Base-by-base conservation (phyloP, 106 monocot genomes). In the Dactylorhiza incarnata region DNA sequence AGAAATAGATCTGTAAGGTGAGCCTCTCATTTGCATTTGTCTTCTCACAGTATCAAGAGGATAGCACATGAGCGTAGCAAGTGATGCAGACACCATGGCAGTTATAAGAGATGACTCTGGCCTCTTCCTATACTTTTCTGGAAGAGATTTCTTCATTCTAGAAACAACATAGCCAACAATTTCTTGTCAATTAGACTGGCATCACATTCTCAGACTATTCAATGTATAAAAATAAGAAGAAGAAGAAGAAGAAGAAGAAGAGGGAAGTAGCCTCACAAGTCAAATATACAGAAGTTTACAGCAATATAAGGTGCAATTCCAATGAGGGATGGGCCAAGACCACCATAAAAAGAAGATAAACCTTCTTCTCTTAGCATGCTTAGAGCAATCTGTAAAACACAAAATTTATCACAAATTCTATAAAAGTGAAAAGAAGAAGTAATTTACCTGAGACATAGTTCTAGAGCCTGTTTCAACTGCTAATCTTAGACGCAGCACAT, bases 271-370 rank as follows among this genome's bases (percentile, higher is more conserved):
- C 48, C 93, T 93, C 55, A 97, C 96, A 97, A 81, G 84, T 97
- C 93, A 91, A 93, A 97, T 70, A 97, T 81, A 82, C 96, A 97
- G 53, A 97, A 97, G 79, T 97, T 97, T 70, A 97, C 78, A 76
- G 96, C 96, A 83, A 97, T 93, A 76, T 97, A 97, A 75, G 96
- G 96, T 53, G 96, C 96, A 69, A 97, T 97, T 78, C 83, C 86
- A 73, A 97, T 58, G 73, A 97, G 86, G 73, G 96, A 97, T 77
- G 96, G 93, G 74, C 96, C 96, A 74, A 97, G 96, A 76, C 96
- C 96, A 78, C 75, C 67, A 72, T 93, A 97, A 75, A 97, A 97
- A 37, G 96, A 91, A 70, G 84, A 91, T 8, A 97, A 61, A 43
- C 96, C 96, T 89, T 97, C 96, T 77, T 89, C 93, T 86, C 83